Evolutionary conservation across 805 yeast species (phyloP).

Genomic region (Saccharomycopsis fibuligera): DNA sequence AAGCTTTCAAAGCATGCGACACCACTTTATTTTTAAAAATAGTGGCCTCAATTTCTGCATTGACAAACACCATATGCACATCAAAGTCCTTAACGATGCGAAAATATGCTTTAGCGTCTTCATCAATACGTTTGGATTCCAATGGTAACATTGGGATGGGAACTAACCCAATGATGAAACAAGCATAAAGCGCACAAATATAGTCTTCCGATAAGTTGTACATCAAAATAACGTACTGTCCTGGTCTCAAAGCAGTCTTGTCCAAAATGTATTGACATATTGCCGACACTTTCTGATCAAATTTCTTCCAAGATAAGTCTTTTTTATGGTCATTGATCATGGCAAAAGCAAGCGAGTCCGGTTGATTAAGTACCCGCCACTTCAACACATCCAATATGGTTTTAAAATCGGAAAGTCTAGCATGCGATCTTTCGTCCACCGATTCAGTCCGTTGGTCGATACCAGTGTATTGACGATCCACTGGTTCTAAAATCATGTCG

Average conservation of each 20-base stretch:
- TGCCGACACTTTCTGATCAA: conserved; percentile 71
- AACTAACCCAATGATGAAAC: conserved; percentile 72
- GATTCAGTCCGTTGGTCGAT: conserved; percentile 72
- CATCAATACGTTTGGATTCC: conserved; percentile 58
- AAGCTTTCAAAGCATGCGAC: conserved; percentile 48
- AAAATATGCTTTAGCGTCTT: conserved; percentile 64
- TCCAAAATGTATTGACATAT: conserved; percentile 64
- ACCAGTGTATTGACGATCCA: conserved; percentile 74
- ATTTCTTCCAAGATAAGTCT: conserved; percentile 70
- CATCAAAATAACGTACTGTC: conserved; percentile 72
- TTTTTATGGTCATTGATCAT: conserved; percentile 35
- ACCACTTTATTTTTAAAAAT: conserved; percentile 63
- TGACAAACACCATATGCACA: conserved; percentile 67
- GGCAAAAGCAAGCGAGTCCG: conserved; percentile 74
- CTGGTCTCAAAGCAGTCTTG: conserved; percentile 57
- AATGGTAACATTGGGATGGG: conserved; percentile 74
- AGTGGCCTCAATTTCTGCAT: conserved; percentile 60
- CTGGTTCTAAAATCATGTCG: conserved; percentile 33
- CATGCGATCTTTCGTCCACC: conserved; percentile 69
- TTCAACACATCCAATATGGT: conserved; percentile 69
- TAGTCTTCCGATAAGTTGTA: conserved; percentile 86
- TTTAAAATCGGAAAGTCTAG: conserved; percentile 66
- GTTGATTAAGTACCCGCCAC: conserved; percentile 66
- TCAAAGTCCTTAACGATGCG: conserved; percentile 65
- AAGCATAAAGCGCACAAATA: conserved; percentile 76